phyloP scores from a whole-genome alignment of 78 protist genomes.

The Chrysochromulina parva region DNA sequence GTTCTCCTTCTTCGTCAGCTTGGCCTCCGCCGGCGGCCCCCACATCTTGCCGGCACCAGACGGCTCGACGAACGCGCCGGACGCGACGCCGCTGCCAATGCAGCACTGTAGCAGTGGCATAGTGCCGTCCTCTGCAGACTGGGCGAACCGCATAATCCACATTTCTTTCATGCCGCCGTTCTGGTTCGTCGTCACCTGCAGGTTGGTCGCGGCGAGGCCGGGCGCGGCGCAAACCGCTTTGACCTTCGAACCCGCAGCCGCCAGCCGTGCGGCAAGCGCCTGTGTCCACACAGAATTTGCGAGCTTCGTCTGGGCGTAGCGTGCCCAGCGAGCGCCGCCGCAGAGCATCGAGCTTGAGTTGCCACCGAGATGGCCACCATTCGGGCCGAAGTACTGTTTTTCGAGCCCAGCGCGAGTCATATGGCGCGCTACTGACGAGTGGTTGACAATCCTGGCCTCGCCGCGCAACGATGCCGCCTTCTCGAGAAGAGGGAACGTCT shows the following conservation, averaged over 20 bases:
- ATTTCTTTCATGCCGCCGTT: no score
- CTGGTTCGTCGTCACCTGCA: conserved; percentile 16
- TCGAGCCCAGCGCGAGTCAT: neutral
- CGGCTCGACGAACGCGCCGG: no score
- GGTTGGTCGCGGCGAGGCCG: conserved; percentile 41
- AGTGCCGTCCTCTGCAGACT: conserved; percentile 12
- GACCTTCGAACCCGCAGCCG: neutral
- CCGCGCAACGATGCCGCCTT: conserved; percentile 30
- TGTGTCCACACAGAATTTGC: conserved; percentile 46
- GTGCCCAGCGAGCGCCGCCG: neutral
- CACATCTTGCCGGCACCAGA: no score
- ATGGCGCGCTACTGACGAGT: conserved; percentile 9
- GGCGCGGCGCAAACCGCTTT: conserved; percentile 27
- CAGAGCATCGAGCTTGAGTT: neutral
- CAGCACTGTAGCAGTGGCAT: neutral
- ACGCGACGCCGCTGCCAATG: neutral
- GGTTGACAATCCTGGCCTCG: conserved; percentile 52
- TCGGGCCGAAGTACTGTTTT: neutral
- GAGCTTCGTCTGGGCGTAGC: conserved; percentile 60
- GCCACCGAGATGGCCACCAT: conserved; percentile 18
- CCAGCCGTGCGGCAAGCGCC: conserved; percentile 22
- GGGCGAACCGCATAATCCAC: neutral
- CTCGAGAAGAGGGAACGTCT: conserved; percentile 35
- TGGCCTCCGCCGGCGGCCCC: no score
- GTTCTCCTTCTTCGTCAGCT: no score